A percentile compares a stretch with the other conserved stretches of the same genome.
These are phyloP conservation scores for Trametes cinnabarina DNA, from an alignment of 768 basidiomycete species.

Conservation along the genomic window DNA sequence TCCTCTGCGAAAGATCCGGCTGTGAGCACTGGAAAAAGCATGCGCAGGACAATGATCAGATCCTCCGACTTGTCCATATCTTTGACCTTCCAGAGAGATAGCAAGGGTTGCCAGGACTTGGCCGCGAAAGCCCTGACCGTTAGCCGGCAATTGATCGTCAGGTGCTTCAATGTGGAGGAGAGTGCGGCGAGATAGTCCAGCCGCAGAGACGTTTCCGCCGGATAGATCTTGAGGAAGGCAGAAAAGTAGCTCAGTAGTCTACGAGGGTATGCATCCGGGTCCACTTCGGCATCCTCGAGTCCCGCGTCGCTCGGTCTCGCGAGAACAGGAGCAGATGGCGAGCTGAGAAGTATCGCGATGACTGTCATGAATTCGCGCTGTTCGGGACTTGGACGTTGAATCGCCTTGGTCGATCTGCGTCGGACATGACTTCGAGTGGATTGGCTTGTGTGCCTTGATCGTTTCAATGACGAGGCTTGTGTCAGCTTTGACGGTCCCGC, in stretches of 20 bases:
- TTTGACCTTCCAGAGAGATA: constrained; percentile 78
- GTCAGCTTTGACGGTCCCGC: not conserved
- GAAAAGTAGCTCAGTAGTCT: constrained; percentile 58
- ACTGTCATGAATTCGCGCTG: constrained; percentile 72
- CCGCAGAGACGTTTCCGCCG: constrained; percentile 75
- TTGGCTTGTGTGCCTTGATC: not conserved
- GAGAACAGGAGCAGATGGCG: constrained; percentile 58
- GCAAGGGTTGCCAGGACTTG: constrained; percentile 59
- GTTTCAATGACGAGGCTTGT: not conserved
- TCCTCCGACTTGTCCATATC: constrained; percentile 75
- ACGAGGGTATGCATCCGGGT: constrained; percentile 35
- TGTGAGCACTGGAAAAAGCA: constrained; percentile 61
- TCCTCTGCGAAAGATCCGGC: constrained; percentile 7
- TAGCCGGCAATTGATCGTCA: constrained; percentile 72
- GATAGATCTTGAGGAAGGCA: constrained; percentile 64
- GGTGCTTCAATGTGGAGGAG: constrained; percentile 64
- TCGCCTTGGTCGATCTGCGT: not conserved
- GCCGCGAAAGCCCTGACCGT: constrained; percentile 61
- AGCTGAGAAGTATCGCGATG: constrained; percentile 57
- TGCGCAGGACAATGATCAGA: constrained; percentile 68
- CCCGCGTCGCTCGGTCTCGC: constrained; percentile 28
- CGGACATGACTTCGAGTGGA: too few species aligned
- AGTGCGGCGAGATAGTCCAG: constrained; percentile 70
- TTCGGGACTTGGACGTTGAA: constrained; percentile 42
- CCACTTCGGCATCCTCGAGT: not conserved